Evolutionary conservation across 371 early-diverging fungal species (phyloP).

Genomic region (Mycotypha africana): DNA sequence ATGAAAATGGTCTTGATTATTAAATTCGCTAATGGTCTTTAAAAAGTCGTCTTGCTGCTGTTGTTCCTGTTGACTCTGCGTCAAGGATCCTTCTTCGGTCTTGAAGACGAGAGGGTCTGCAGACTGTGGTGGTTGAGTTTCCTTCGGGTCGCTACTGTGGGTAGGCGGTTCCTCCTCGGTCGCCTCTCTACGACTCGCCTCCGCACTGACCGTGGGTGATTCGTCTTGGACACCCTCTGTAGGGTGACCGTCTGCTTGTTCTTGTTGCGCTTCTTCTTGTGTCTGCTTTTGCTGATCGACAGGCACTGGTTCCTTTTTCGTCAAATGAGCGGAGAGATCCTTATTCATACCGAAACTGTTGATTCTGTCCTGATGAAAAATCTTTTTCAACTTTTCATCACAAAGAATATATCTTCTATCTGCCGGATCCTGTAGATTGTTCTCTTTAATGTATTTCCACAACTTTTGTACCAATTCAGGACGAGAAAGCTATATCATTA

Average conservation of each 20-base stretch:
- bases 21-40: no score
- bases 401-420: conserved; percentile 52
- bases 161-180: no score
- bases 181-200: no score
- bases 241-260: background rate
- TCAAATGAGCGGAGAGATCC: conserved; percentile 47
- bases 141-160: no score
- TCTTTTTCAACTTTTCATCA: conserved; percentile 44
- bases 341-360: conserved; percentile 57
- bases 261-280: background rate
- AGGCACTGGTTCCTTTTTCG: conserved; percentile 26
- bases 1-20: background rate
- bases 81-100: no score
- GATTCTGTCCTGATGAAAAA: conserved; percentile 47
- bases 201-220: no score
- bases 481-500: conserved; percentile 39
- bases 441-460: conserved; percentile 56
- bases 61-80: no score
- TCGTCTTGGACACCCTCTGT: background rate
- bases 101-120: no score
- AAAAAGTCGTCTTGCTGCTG: no score
- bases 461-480: conserved; percentile 51
- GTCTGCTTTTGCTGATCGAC: background rate
- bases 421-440: conserved; percentile 55
- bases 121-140: no score